Conservation (phyloP, 2,329 filamentous ascomycete species). For the Paecilomyces niveus region DNA sequence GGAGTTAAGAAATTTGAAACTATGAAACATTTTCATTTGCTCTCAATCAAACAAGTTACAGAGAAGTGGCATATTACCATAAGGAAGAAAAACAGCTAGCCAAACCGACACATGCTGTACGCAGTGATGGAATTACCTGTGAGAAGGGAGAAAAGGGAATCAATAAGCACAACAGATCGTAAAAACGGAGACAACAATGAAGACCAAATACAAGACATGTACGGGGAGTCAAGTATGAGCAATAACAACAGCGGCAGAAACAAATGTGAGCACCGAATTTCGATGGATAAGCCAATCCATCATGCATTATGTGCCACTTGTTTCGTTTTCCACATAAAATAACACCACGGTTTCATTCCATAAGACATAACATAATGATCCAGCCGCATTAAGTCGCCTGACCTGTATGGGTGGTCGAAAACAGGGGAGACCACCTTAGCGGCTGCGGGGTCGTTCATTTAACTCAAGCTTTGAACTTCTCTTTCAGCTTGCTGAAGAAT, state of each 20-base stretch:
- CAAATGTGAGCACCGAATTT: neutral
- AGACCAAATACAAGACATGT: neutral
- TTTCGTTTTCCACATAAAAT: neutral
- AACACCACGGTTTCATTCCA: neutral
- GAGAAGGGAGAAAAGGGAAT: neutral
- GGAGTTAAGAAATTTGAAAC: neutral
- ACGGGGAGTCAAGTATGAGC: neutral
- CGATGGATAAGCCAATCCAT: slow-evolving; percentile 5
- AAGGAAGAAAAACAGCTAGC: neutral
- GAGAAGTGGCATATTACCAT: neutral
- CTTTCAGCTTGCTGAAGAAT: slow-evolving; percentile 52
- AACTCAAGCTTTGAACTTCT: slow-evolving; percentile 42
- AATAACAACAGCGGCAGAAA: neutral
- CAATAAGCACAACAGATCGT: neutral
- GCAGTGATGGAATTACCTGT: neutral
- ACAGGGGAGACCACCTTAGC: neutral
- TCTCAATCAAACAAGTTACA: neutral
- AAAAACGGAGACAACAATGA: neutral
- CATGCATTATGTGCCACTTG: slow-evolving; percentile 7
- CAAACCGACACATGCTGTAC: neutral
- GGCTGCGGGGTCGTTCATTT: neutral
- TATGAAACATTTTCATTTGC: neutral
- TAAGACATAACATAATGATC: neutral
- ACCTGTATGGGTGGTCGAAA: neutral
- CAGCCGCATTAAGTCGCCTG: neutral